Evolutionary conservation across 2,329 filamentous ascomycete genomes (phyloP).

Genomic region (Xylaria sp.): DNA sequence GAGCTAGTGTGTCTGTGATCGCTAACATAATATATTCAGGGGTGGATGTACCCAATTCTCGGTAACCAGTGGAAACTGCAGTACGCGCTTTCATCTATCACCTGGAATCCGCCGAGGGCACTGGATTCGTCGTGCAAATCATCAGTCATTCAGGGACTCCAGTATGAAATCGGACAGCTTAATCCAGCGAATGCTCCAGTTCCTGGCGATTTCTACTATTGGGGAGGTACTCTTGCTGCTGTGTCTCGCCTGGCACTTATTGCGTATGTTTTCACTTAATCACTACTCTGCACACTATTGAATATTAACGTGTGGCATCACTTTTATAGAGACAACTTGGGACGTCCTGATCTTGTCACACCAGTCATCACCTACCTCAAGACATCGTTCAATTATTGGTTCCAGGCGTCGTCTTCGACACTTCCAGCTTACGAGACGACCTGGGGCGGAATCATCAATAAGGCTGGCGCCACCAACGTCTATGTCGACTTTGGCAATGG

Average conservation of each 20-base stretch:
- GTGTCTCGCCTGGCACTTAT: conserved; percentile 22
- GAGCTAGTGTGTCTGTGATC: background rate
- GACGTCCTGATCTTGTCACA: conserved; percentile 20
- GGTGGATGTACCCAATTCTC: conserved; percentile 27
- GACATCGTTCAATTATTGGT: conserved; percentile 20
- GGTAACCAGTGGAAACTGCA: conserved; percentile 18
- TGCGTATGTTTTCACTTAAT: conserved; percentile 17
- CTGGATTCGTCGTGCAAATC: conserved; percentile 15
- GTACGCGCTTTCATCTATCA: conserved; percentile 16
- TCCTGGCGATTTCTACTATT: conserved; percentile 28
- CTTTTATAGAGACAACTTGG: conserved; percentile 16
- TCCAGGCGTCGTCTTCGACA: conserved; percentile 17
- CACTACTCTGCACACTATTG: background rate
- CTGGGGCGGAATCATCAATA: conserved; percentile 25
- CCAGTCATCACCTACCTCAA: conserved; percentile 26
- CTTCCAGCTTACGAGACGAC: conserved; percentile 20
- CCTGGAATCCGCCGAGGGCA: conserved; percentile 20
- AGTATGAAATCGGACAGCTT: conserved; percentile 25
- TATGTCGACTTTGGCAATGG: conserved; percentile 28
- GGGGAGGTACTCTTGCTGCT: conserved; percentile 23
- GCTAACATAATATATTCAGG: conserved; percentile 9
- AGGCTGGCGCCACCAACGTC: conserved; percentile 23
- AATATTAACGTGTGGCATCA: background rate
- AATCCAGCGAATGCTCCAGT: conserved; percentile 19
- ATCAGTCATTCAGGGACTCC: conserved; percentile 16